phyloP scores from a whole-genome alignment of 192 early-diverging fungal genomes.

The Mortierella hygrophila region DNA sequence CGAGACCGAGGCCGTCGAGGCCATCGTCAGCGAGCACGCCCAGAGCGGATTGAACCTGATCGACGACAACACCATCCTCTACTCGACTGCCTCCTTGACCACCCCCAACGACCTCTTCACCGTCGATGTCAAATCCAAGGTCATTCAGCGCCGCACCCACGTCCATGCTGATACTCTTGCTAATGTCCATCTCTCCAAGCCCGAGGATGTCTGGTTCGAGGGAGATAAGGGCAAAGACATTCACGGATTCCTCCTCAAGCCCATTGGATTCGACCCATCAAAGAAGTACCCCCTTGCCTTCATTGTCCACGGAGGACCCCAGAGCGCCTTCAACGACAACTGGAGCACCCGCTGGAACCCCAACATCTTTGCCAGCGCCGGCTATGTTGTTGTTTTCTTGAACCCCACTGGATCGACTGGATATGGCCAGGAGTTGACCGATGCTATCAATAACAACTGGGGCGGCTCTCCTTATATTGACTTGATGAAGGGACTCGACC shows the following conservation, averaged over 20 bases:
- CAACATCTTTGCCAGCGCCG: constrained; percentile 78
- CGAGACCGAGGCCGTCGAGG: constrained; percentile 56
- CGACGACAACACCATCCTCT: constrained; percentile 58
- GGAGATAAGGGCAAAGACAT: constrained; percentile 70
- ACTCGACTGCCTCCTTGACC: constrained; percentile 61
- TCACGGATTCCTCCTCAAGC: constrained; percentile 78
- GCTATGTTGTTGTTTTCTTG: constrained; percentile 76
- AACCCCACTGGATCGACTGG: constrained; percentile 87
- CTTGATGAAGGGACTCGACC: constrained; percentile 78
- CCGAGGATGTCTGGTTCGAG: constrained; percentile 78
- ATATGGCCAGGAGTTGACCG: constrained; percentile 83
- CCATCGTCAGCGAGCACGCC: constrained; percentile 63
- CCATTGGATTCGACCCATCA: constrained; percentile 65
- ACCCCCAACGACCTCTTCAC: constrained; percentile 55
- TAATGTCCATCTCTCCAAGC: constrained; percentile 58
- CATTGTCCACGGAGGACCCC: constrained; percentile 88
- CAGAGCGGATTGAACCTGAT: constrained; percentile 60
- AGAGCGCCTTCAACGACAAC: constrained; percentile 74
- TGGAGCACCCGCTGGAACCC: constrained; percentile 83
- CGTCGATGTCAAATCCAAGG: constrained; percentile 43
- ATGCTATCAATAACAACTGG: constrained; percentile 82
- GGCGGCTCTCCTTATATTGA: constrained; percentile 81
- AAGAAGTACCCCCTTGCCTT: constrained; percentile 81
- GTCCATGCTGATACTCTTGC: constrained; percentile 59
- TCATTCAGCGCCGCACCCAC: constrained; percentile 58